These are phyloP conservation scores for Exophiala alcalophila DNA, from an alignment of 2,329 filamentous ascomycete genomes.

Conservation along the genomic window DNA sequence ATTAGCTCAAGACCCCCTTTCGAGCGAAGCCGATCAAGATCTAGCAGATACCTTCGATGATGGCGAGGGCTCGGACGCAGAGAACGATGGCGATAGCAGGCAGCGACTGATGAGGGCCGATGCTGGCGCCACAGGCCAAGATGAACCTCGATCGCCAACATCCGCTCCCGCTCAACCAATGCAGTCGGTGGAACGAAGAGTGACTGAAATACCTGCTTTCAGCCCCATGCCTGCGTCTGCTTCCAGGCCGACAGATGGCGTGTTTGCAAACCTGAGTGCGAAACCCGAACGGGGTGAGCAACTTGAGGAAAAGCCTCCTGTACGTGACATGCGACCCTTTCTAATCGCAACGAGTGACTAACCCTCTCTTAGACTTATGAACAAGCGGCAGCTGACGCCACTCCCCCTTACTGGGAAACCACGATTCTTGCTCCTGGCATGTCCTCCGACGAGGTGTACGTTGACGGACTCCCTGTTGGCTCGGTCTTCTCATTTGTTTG, in stretches of 20 bases:
- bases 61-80: constrained; percentile 68
- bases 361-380: constrained; percentile 74
- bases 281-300: constrained; percentile 80
- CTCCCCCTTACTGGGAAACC: constrained; percentile 98
- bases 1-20: constrained; percentile 52
- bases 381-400: constrained; percentile 93
- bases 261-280: constrained; percentile 91
- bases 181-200: constrained; percentile 43
- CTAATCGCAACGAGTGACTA: constrained; percentile 32
- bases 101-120: constrained; percentile 78
- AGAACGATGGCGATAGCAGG: constrained; percentile 75
- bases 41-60: constrained; percentile 90
- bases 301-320: constrained; percentile 87
- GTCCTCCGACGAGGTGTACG: constrained; percentile 90
- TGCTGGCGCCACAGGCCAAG: constrained; percentile 30
- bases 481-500: constrained; percentile 78
- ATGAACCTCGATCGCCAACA: constrained; percentile 7
- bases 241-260: constrained; percentile 72
- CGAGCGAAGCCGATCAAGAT: constrained; percentile 67
- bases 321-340: constrained; percentile 50
- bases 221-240: constrained; percentile 37
- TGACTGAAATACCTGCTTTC: constrained; percentile 56
- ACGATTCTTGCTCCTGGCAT: constrained; percentile 92
- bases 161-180: constrained; percentile 8
- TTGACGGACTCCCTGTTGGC: constrained; percentile 88